Base-by-base conservation (phyloP, 805 yeast genomes). In the Pichia cephalocereana region DNA sequence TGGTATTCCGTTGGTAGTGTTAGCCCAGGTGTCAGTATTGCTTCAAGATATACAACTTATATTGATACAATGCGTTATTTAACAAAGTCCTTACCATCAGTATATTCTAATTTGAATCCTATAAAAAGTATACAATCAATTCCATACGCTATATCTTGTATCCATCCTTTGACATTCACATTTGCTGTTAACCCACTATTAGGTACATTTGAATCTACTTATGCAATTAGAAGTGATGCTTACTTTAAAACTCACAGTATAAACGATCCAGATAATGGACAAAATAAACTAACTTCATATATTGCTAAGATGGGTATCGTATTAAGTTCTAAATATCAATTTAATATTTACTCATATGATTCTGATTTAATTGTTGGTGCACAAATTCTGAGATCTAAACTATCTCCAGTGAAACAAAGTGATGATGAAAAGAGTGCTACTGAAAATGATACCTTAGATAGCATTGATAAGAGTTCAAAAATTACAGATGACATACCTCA, bases 11-110 rank as follows among this genome's bases (percentile, higher is more conserved):
- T 88, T 0, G 64, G 75, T 41, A 83, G 86, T 42, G 83, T 87
- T 75, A 82, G 91, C 50, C 97, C 97, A 0, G 98, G 97, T 0
- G 62, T 90, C 18, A 86, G 96, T 0, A 78, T 95, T 2, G 91
- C 95, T 0, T 63, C 88, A 43, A 68, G 97, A 41, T 91, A 93
- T 62, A 76, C 91, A 1, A 86, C 96, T 0, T 82, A 86, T 52
- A 46, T 64, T 32, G 48, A 47, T 15, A 48, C 47, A 12, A 44
- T 48, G 42, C 47, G 46, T 18, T 48, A 48, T 39, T 41, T 48
- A 17, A 45, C 42, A 32, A 42, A 45, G 17, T 30, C 28, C n/a
- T 17, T 45, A 7, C 43, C 48, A 15, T 48, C 41, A 32, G 28
- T 45, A 7, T 41, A 40, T 4, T 36, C 19, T 10, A 40, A 28